Conservation (phyloP, 176 grass and related monocot species). For the Aegilops longissima region DNA sequence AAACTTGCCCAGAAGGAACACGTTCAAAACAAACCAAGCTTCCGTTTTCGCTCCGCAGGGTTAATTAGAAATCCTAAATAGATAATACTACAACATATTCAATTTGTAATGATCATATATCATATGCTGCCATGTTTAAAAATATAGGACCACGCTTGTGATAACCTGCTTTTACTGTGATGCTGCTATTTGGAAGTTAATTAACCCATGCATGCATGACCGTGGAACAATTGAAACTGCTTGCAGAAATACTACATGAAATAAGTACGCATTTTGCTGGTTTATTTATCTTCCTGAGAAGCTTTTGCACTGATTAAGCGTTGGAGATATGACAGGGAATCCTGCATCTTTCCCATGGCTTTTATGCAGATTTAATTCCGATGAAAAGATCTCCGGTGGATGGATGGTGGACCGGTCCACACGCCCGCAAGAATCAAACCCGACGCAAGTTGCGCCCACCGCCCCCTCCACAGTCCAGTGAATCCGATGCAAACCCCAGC, state of each 20-base stretch:
- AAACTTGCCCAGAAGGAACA: too few relatives aligned
- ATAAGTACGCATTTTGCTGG: constrained; percentile 21
- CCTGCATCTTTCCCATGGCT: constrained; percentile 29
- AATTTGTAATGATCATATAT: too few relatives aligned
- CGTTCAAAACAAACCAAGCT: too few relatives aligned
- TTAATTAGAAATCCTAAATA: too few relatives aligned
- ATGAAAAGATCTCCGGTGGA: constrained; percentile 28
- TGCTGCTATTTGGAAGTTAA: too few relatives aligned
- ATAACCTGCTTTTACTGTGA: too few relatives aligned
- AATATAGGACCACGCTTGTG: too few relatives aligned
- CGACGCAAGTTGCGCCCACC: constrained; percentile 27
- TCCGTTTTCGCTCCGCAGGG: too few relatives aligned
- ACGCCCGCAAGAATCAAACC: constrained; percentile 20
- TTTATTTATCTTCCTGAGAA: constrained; percentile 24
- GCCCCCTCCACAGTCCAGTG: neutral
- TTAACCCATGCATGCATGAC: too few relatives aligned
- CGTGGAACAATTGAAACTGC: neutral
- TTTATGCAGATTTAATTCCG: constrained; percentile 48
- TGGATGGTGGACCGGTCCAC: neutral
- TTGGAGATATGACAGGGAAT: constrained; percentile 45
- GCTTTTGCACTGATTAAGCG: neutral
- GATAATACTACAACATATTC: too few relatives aligned
- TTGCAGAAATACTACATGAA: constrained; percentile 1
- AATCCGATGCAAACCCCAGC: constrained; percentile 16
- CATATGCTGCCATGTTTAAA: too few relatives aligned